phyloP scores from a whole-genome alignment of 1,284 basidiomycete genomes.

The Malassezia yamatoensis region DNA sequence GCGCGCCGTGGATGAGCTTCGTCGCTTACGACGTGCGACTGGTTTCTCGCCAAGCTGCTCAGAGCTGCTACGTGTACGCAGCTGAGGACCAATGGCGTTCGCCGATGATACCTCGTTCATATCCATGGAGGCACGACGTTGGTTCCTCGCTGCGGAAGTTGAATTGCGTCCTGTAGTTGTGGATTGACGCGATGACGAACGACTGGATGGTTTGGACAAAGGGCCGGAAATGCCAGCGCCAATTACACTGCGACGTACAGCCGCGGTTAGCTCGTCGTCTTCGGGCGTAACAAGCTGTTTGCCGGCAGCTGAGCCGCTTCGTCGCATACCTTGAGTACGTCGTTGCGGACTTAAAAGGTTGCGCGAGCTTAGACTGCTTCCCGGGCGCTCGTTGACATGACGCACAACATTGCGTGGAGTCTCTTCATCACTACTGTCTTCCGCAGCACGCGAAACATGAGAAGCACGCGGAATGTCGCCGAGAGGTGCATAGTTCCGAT shows the following conservation, averaged over 20 bases:
- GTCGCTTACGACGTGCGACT: constrained; percentile 2
- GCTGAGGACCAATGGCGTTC: background rate
- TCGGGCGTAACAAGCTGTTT: background rate
- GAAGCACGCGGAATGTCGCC: background rate
- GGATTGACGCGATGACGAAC: constrained; percentile 6
- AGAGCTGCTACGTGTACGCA: constrained; percentile 3
- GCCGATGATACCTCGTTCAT: background rate
- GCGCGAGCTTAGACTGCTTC: constrained; percentile 5
- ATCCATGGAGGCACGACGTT: constrained; percentile 13
- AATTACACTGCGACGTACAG: constrained; percentile 33
- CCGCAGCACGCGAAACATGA: background rate
- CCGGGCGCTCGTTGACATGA: constrained; percentile 28
- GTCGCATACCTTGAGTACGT: background rate
- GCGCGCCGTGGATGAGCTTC: background rate
- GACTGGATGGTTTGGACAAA: background rate
- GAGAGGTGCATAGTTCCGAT: background rate
- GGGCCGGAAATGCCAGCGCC: constrained; percentile 26
- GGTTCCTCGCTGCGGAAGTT: background rate
- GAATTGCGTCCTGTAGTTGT: background rate
- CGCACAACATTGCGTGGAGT: constrained; percentile 35
- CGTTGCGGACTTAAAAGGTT: background rate
- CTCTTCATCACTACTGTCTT: constrained; percentile 33
- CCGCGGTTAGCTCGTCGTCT: constrained; percentile 20
- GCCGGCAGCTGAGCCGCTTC: background rate
- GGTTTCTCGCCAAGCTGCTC: constrained; percentile 3